phyloP scores from a whole-genome alignment of 2,329 filamentous ascomycete genomes.

The Fusarium sp. region DNA sequence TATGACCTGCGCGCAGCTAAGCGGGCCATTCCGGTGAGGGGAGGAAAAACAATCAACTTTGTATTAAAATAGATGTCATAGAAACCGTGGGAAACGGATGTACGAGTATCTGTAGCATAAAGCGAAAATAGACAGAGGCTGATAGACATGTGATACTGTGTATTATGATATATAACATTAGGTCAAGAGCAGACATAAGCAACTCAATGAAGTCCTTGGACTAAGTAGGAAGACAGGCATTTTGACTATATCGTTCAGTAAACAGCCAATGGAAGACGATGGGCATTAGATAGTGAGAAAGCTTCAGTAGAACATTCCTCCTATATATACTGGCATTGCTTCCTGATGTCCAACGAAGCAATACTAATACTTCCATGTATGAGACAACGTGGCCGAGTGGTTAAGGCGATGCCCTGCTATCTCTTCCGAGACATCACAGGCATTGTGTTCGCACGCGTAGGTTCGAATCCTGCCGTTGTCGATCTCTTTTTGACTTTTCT shows the following conservation, averaged over 20 bases:
- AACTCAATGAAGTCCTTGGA: not conserved
- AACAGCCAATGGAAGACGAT: too few species aligned
- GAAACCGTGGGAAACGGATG: not conserved
- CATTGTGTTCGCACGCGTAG: constrained; percentile 40
- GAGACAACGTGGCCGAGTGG: constrained; percentile 38
- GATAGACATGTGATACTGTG: constrained; percentile 1
- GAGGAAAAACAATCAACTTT: constrained; percentile 81
- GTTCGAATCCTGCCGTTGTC: constrained; percentile 40
- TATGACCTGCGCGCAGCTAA: constrained; percentile 66
- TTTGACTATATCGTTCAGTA: not conserved
- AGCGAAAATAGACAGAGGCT: constrained; percentile 18
- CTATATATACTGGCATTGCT: not conserved
- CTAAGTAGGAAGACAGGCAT: not conserved
- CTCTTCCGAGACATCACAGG: constrained; percentile 26
- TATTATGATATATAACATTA: not conserved
- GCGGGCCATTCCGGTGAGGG: constrained; percentile 74
- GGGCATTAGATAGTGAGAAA: too few species aligned
- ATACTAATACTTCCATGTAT: fast-evolving
- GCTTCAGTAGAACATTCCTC: too few species aligned
- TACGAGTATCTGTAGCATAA: constrained; percentile 30
- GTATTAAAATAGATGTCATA: constrained; percentile 60
- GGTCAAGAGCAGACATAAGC: not conserved
- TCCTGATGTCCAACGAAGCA: not conserved
- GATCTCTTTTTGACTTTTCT: not conserved
- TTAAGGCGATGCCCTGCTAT: constrained; percentile 41